Evolutionary conservation across 2,329 filamentous ascomycete genomes (phyloP).

Genomic region (Macrophomina pseudophaseolina): DNA sequence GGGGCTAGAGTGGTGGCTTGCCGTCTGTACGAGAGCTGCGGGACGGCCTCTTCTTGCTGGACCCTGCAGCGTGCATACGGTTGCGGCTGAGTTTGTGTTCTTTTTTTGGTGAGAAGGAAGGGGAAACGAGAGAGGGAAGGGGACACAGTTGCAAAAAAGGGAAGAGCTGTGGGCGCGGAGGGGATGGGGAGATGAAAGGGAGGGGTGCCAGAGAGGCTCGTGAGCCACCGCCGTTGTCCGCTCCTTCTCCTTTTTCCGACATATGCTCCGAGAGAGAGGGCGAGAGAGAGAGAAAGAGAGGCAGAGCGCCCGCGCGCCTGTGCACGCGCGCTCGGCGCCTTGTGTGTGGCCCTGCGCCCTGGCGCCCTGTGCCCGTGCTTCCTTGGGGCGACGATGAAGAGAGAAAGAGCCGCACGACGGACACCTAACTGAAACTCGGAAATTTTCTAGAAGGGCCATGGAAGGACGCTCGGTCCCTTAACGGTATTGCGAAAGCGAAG

Average conservation of each 20-base stretch:
- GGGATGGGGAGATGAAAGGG: conserved; percentile 5
- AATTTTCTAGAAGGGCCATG: conserved; percentile 20
- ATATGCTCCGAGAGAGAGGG: conserved; percentile 3
- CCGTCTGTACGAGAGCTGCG: not conserved
- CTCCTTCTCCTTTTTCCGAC: conserved; percentile 20
- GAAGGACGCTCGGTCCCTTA: conserved; percentile 16
- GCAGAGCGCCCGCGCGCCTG: not conserved
- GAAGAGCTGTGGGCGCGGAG: conserved; percentile 9
- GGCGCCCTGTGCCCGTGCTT: not conserved
- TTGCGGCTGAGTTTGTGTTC: not conserved
- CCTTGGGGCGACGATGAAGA: not conserved
- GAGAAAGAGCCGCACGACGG: conserved; percentile 10
- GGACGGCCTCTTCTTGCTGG: not conserved
- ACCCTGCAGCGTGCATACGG: not conserved
- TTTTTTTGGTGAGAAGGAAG: not conserved
- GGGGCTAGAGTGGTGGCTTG: no score
- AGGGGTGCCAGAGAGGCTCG: conserved; percentile 7
- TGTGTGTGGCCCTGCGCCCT: not conserved
- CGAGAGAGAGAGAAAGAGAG: no score
- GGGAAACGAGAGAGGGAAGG: not conserved
- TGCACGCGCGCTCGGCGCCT: not conserved
- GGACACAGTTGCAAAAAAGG: not conserved
- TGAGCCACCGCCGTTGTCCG: not conserved
- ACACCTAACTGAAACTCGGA: conserved; percentile 7
- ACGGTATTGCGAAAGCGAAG: not conserved